These are phyloP conservation scores for Aspergillus sp. DNA, from an alignment of 2,329 filamentous ascomycete species.

Conservation along the genomic window DNA sequence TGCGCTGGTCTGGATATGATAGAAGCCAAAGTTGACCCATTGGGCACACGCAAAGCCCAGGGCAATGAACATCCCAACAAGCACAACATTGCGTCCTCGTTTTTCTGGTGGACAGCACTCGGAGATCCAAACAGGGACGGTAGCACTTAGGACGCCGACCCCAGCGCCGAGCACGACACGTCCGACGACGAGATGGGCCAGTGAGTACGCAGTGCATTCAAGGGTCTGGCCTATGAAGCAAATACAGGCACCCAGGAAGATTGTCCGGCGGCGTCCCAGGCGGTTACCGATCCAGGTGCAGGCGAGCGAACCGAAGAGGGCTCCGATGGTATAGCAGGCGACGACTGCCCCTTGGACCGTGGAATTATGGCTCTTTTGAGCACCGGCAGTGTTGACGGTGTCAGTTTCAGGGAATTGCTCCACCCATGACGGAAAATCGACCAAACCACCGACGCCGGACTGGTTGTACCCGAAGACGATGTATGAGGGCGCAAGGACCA, in stretches of 20 bases:
- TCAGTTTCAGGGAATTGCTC: background rate
- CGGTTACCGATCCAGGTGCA: background rate
- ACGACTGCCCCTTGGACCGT: background rate
- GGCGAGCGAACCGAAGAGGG: background rate
- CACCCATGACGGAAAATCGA: background rate
- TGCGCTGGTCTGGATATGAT: background rate
- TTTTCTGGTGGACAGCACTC: background rate
- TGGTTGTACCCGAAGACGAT: constrained; percentile 1
- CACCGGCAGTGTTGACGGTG: background rate
- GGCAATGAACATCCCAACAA: constrained; percentile 1
- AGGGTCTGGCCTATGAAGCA: background rate
- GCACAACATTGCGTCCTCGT: background rate
- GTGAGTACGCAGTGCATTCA: background rate
- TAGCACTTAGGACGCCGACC: background rate
- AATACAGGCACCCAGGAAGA: background rate
- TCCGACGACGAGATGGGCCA: background rate
- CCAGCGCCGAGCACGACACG: background rate
- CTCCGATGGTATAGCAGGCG: background rate
- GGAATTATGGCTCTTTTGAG: background rate
- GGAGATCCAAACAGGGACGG: background rate
- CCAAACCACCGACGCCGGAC: background rate
- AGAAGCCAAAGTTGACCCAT: background rate
- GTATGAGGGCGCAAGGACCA: background rate
- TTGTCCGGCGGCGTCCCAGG: background rate
- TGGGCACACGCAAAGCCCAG: background rate